Base-by-base conservation (phyloP, 148 eudicot genomes). In the Oxyria digyna region DNA sequence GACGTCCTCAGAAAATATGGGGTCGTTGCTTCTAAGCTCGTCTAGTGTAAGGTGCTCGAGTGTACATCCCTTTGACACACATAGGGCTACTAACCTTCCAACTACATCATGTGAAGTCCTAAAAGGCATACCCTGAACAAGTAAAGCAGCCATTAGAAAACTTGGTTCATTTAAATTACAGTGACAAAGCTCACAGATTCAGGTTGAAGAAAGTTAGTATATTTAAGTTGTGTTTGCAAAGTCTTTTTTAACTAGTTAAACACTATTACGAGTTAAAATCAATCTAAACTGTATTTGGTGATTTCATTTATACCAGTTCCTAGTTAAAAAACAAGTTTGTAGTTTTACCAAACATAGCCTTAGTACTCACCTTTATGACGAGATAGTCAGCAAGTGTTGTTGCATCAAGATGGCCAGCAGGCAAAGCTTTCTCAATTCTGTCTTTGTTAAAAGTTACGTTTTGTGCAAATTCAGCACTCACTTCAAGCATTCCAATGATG, bases 371-470 rank as follows among this genome's bases (percentile, higher is more conserved):
- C 97, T 95, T 95, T 73, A 87, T 88, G 77, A 95, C 99, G 71
- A 95, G 97, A 81, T 95, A 95, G 85, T 95, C 99, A 32, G 99
- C 97, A 41, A 95, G 87, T 65, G 99, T 95, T 57, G 99, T 95
- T 52, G 99, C 99, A 83, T 95, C 99, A 71, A 95, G 99, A 81
- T 91, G 91, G 74, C 99, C 99, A 74, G 97, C 99, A 23, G 99
- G 96, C 73, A 95, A 79, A 80, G 97, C 82, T 54, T 77, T 84
- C 73, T 73, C 76, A 66, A 95, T 95, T 74, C 78, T 88, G 49
- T 91, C 87, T 74, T 50, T 75, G 46, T 91, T 91, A 67, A 88
- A 95, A 46, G 86, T 78, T n/a, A 95, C 76, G 72, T 91, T 95
- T 73, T 84, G 93, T 11, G 97, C 96, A 80, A 95, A 95, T 77